Evolutionary conservation across 2,329 filamentous ascomycete genomes (phyloP).

Genomic region (Calonectria hongkongensis): DNA sequence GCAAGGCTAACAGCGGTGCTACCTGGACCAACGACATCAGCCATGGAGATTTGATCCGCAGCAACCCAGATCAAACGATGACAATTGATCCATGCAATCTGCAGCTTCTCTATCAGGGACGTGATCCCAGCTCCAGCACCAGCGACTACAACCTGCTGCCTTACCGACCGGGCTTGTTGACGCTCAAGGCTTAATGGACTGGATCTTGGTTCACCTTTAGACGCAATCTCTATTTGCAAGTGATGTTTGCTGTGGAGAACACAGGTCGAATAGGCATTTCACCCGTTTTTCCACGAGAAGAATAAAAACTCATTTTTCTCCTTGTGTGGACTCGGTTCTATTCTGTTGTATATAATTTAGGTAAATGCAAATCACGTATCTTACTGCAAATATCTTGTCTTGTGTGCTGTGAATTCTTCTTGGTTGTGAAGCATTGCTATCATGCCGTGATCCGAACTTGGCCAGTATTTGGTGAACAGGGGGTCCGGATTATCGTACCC

Average conservation of each 20-base stretch:
- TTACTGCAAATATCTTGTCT: too few species aligned
- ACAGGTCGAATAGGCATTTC: too few species aligned
- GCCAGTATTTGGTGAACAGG: background rate
- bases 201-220: too few species aligned
- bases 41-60: conserved; percentile 77
- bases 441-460: background rate
- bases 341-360: too few species aligned
- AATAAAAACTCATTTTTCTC: too few species aligned
- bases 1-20: conserved; percentile 78
- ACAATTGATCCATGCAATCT: conserved; percentile 79
- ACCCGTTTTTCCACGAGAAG: too few species aligned
- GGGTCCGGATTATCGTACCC: background rate
- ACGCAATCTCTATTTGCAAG: too few species aligned
- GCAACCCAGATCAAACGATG: conserved; percentile 76
- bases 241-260: too few species aligned
- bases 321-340: too few species aligned
- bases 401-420: too few species aligned
- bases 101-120: conserved; percentile 79
- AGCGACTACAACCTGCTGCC: conserved; percentile 64
- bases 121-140: conserved; percentile 59
- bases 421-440: too few species aligned
- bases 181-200: conserved; percentile 11
- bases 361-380: too few species aligned
- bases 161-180: conserved; percentile 44
- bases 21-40: conserved; percentile 80